Evolutionary conservation across 257 asterid genomes (phyloP), one percentile per base, ranked within the genome.

Genomic region (Nicotiana sylvestris): DNA sequence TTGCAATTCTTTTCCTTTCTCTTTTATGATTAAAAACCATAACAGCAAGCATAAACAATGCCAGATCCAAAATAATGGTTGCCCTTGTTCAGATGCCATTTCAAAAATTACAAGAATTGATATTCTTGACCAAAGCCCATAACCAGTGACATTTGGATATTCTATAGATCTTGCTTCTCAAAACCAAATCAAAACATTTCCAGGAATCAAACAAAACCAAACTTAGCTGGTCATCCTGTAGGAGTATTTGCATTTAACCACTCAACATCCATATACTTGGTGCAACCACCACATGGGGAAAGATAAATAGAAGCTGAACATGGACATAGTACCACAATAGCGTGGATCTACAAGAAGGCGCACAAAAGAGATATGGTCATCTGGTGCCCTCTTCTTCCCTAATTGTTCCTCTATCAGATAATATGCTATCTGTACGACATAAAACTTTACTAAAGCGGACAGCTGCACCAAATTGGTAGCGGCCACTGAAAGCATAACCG

Each of bases 401-500:
- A 93, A 96, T 91, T 96, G 98, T 91, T 93, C 97, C 90, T 96
- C 92, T 65, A 94, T 90, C 90, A 96, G 87, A 80, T 97, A 89
- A 91, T 96, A 89, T 18, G 98, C 97, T 85, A 96, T 94, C 99
- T 96, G 97, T 84, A 79, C 80, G 82, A 12, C 43, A 81, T 86
- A 39, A 21, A 21, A 21, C 21, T 21, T 21, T 21, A 21, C 21
- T 21, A 21, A 21, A 21, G 21, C 21, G 21, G 21, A 21, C 21
- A 21, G 21, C 21, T 21, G 0, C 21, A 0, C 21, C 21, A 21
- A 21, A 21, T 21, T 21, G 21, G 21, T 21, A 21, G 21, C 21
- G 21, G 21, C 21, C 21, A 21, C 21, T 21, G 21, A 21, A 21
- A 21, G 21, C 21, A 21, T 21, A 21, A 21, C 21, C 21, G 21